Percentiles rank a stretch among this genome's conserved stretches.
phyloP scores from a whole-genome alignment of 2,329 filamentous ascomycete genomes.

The Penicillium capsulatum region DNA sequence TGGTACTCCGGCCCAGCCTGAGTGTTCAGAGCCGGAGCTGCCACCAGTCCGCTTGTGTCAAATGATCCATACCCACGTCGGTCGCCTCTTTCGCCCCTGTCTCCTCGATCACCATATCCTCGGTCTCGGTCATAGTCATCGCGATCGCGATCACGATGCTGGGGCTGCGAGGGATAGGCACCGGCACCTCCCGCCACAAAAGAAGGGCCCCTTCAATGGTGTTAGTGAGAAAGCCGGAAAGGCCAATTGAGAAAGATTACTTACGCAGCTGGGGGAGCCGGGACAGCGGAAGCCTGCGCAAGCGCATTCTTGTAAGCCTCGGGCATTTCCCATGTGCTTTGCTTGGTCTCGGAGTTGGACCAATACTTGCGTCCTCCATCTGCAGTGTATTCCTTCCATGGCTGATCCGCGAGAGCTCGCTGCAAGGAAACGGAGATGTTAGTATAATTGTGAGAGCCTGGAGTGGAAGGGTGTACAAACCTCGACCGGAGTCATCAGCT shows the following conservation, averaged over 20 bases:
- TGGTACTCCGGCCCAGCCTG: slow-evolving; percentile 70
- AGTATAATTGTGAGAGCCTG: not conserved
- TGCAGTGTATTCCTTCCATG: slow-evolving; percentile 89
- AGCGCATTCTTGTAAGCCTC: slow-evolving; percentile 73
- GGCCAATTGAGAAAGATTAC: slow-evolving; percentile 19
- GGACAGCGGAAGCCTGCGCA: slow-evolving; percentile 50
- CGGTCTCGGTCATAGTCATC: slow-evolving; percentile 45
- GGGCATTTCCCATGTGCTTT: slow-evolving; percentile 94
- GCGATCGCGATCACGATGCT: slow-evolving; percentile 48
- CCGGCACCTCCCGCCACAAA: slow-evolving; percentile 58
- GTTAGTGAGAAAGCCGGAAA: slow-evolving; percentile 32
- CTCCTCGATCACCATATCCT: slow-evolving; percentile 15
- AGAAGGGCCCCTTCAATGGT: slow-evolving; percentile 43
- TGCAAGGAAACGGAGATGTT: slow-evolving; percentile 35
- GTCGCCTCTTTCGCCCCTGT: slow-evolving; percentile 40
- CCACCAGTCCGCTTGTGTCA: slow-evolving; percentile 41
- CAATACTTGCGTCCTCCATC: slow-evolving; percentile 89
- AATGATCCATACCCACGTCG: slow-evolving; percentile 46
- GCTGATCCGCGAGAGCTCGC: slow-evolving; percentile 75
- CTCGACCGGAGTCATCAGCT: slow-evolving; percentile 79
- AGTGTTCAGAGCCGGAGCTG: slow-evolving; percentile 36
- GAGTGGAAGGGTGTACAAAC: slow-evolving; percentile 44
- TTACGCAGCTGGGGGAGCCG: slow-evolving; percentile 46
- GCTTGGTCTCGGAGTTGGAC: slow-evolving; percentile 87
- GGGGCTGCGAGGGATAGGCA: slow-evolving; percentile 35